Base-by-base conservation (phyloP, 306 rosid species). In the Astragalus glycyphyllos region DNA sequence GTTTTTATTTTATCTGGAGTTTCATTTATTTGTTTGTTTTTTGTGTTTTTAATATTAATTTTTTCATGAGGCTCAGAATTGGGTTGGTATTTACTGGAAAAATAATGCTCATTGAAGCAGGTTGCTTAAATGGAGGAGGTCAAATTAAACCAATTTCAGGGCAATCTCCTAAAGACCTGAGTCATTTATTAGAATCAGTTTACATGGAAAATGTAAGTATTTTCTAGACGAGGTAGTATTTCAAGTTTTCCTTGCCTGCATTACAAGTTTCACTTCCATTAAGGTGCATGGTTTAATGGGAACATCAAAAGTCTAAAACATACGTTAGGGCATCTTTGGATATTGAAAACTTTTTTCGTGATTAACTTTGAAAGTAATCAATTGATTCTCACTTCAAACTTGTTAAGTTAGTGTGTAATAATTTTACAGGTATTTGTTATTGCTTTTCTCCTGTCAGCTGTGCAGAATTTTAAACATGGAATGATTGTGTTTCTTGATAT, bases 101-200 rank as follows among this genome's bases (percentile, higher is more conserved):
- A 32, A 67, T 32, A 71, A 35, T 63, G 60, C 60, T 40, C 14
- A 70, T 71, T 57, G 37, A 60, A 10, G 14, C 79, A 94, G 97
- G 97, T 82, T 94, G 99, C 89, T 89, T 94, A 83, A 91, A 94
- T 53, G 99, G 99, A 60, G 99, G 96, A 40, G 99, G 99, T 72
- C 99, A 91, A 77, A 80, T 94, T 54, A 91, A 94, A 80, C 95
- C 96, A 68, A 80, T 77, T 81, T 76, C 87, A 6, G 96, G 96
- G 47, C 95, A 86, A 74, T 87, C 97, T 59, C 80, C 82, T 4
- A 94, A 84, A 85, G 83, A 80, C 60, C 73, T 94, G 85, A 83
- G 85, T 72, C 92, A 85, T 75, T 67, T 79, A 48, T 72, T 94
- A 74, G 92, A 91, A 83, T 81, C 78, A 44, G 82, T 79, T 11